phyloP scores from a whole-genome alignment of 139 green algal species.

The Edaphochlamys debaryana region DNA sequence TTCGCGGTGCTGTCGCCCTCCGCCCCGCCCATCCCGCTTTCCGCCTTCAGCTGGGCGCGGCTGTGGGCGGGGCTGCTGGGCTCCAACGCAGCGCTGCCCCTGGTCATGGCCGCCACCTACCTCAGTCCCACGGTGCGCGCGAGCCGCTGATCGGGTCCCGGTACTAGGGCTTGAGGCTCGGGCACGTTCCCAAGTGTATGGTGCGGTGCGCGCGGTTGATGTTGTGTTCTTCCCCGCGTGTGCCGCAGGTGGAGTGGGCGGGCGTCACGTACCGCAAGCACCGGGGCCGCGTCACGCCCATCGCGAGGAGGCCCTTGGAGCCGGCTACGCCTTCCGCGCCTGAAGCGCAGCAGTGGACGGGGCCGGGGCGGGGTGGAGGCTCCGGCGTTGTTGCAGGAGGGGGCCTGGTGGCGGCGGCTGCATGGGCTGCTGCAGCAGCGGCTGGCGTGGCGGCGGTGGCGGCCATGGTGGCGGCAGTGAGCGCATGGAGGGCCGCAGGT shows the following conservation, averaged over 20 bases:
- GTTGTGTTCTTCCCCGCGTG: slow-evolving; percentile 49
- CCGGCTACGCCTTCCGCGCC: no score
- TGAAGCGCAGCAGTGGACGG: no score
- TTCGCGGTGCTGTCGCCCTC: background rate
- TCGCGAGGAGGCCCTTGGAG: background rate
- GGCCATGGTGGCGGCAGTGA: no score
- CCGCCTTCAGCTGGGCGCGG: background rate
- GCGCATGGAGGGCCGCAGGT: no score
- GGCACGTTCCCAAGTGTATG: background rate
- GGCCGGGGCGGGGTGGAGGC: no score
- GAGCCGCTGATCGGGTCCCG: background rate
- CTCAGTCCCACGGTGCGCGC: background rate
- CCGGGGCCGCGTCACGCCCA: slow-evolving; percentile 41
- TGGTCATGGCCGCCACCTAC: slow-evolving; percentile 21
- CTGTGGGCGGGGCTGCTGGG: slow-evolving; percentile 13
- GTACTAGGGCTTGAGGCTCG: no score
- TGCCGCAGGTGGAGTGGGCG: slow-evolving; percentile 63
- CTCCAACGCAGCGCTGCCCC: slow-evolving; percentile 1
- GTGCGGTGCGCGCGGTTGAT: background rate
- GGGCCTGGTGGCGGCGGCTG: no score
- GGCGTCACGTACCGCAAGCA: slow-evolving; percentile 63
- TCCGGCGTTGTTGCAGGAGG: no score
- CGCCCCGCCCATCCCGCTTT: background rate
- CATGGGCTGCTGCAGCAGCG: no score
- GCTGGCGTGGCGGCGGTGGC: no score